phyloP scores from a whole-genome alignment of 441 rosid species.

The Erodium texanum region DNA sequence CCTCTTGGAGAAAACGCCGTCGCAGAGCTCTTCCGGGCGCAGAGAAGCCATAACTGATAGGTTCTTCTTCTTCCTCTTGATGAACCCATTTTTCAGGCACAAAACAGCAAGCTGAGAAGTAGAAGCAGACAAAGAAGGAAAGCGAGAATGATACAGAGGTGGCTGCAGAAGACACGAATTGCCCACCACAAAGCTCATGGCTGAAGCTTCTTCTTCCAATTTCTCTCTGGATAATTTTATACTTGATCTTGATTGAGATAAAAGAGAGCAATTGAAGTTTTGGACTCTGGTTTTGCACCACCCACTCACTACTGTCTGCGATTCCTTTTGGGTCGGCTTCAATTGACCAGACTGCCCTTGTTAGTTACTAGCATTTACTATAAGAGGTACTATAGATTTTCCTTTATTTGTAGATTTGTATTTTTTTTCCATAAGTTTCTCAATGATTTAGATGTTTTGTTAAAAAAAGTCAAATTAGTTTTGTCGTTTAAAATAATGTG shows the following conservation, averaged over 20 bases:
- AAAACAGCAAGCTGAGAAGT: conserved; percentile 29
- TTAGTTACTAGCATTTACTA: neutral
- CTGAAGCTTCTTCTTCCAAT: neutral
- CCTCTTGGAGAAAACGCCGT: conserved; percentile 29
- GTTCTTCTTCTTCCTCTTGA: conserved; percentile 23
- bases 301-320: neutral
- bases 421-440: too few relatives aligned
- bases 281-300: too few relatives aligned
- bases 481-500: too few relatives aligned
- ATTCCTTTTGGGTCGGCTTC: neutral
- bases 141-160: conserved; percentile 19
- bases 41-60: conserved; percentile 31
- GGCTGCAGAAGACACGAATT: conserved; percentile 38
- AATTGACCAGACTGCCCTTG: neutral
- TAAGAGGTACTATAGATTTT: too few relatives aligned
- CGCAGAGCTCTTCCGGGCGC: conserved; percentile 6
- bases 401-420: too few relatives aligned
- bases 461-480: too few relatives aligned
- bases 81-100: conserved; percentile 24
- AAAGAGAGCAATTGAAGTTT: neutral
- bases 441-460: too few relatives aligned
- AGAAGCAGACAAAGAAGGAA: conserved; percentile 16
- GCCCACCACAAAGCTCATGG: conserved; percentile 42
- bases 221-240: too few relatives aligned
- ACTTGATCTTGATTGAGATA: too few relatives aligned